phyloP scores from a whole-genome alignment of 108 stramenopile genomes.

The Phaeodactylum tricornutum region DNA sequence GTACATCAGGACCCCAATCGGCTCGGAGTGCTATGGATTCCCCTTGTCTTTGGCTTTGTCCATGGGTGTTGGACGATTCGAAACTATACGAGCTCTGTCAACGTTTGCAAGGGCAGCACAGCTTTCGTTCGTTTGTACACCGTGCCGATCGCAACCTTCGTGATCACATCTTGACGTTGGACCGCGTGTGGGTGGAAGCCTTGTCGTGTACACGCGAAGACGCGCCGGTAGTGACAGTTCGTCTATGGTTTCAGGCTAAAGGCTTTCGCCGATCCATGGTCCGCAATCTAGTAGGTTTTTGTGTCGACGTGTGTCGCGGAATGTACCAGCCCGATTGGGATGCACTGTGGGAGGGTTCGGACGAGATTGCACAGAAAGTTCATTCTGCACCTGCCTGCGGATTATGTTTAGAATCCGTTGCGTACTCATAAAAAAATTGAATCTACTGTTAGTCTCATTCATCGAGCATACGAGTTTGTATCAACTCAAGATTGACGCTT shows the following conservation, averaged over 20 bases:
- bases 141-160: conserved; percentile 36
- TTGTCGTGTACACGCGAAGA: neutral
- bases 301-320: conserved; percentile 59
- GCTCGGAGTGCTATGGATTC: conserved; percentile 35
- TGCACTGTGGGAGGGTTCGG: conserved; percentile 17
- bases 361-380: conserved; percentile 17
- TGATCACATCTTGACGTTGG: conserved; percentile 19
- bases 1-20: conserved; percentile 25
- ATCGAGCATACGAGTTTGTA: too few species aligned
- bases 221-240: conserved; percentile 28
- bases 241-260: conserved; percentile 47
- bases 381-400: too few species aligned
- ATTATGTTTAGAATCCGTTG: too few species aligned
- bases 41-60: conserved; percentile 45
- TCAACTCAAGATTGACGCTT: too few species aligned
- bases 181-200: conserved; percentile 9
- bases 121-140: conserved; percentile 65
- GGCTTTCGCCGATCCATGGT: conserved; percentile 76
- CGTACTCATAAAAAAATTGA: too few species aligned
- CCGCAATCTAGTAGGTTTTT: conserved; percentile 65
- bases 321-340: conserved; percentile 13
- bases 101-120: conserved; percentile 39
- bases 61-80: conserved; percentile 59
- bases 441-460: too few species aligned
- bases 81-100: conserved; percentile 32